Evolutionary conservation across 805 yeast genomes (phyloP), one percentile per base, ranked within the genome.

Genomic region (Nakazawaea siamensis): DNA sequence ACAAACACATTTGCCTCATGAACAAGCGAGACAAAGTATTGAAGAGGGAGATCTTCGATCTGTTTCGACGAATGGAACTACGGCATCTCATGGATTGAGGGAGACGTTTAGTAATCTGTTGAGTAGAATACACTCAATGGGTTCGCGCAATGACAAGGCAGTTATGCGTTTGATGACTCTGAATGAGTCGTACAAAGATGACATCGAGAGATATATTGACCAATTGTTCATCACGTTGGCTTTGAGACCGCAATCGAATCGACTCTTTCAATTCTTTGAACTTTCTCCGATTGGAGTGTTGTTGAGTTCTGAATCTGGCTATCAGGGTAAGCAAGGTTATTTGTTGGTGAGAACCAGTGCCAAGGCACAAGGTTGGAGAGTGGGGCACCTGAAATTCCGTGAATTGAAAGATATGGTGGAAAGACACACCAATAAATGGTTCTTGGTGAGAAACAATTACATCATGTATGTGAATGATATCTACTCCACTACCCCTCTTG

Each of bases 371-470:
- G 97, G 98, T 2, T 92, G 98, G 97, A 68, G 94, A 46, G 96
- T 90, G 5, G 83, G 92, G 3, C 97, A 90, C 51, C 74, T 86
- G 56, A 76, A 73, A 42, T 75, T 84, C 6, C 72, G 76, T 42
- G 97, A 85, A 48, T 62, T 86, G 47, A 72, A 74, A 45, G 87
- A 84, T 24, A 86, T 92, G 95, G 81, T 90, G 34, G 77, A 74
- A 43, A 76, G 99, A 56, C 90, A 94, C 45, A 79, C 94, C 0
- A 79, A 78, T 27, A 92, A 92, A 55, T 92, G 99, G 99, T 76
- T 86, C 43, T 60, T 92, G 38, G 74, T 92, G 2, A 70, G 97
- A 38, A 80, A 78, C 50, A 80, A 95, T 1, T 92, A 85, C 49
- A 66, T 92, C 27, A 73, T 82, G 60, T 83, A 84, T 52, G 95